These are phyloP conservation scores for Sanghuangporus baumii DNA, from an alignment of 1,284 basidiomycete genomes.

Conservation along the genomic window DNA sequence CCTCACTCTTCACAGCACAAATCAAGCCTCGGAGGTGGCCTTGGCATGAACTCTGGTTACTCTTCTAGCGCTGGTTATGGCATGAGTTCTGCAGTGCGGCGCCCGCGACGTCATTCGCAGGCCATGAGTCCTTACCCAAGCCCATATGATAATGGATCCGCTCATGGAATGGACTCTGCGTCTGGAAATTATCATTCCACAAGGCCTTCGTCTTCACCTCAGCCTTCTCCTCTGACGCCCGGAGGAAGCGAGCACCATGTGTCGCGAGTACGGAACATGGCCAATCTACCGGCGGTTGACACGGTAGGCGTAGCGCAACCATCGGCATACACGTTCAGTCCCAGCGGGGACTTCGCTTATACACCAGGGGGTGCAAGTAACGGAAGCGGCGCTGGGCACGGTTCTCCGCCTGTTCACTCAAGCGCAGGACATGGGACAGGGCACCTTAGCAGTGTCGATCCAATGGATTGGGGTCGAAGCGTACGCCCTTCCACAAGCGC, in stretches of 20 bases:
- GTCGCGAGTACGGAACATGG: conserved; percentile 64
- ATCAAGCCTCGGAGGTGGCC: conserved; percentile 36
- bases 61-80: not conserved
- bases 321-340: conserved; percentile 51
- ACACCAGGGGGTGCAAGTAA: conserved; percentile 37
- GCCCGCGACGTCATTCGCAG: conserved; percentile 71
- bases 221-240: conserved; percentile 34
- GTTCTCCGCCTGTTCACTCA: conserved; percentile 10
- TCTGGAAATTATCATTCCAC: conserved; percentile 17
- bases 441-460: conserved; percentile 37
- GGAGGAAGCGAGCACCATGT: conserved; percentile 7
- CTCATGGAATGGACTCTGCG: conserved; percentile 21
- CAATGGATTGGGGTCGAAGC: conserved; percentile 28
- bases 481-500: conserved; percentile 70
- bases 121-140: conserved; percentile 79
- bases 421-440: conserved; percentile 33
- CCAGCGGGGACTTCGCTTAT: conserved; percentile 75
- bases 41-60: conserved; percentile 25
- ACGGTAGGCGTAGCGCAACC: conserved; percentile 16
- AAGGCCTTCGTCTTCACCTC: conserved; percentile 68
- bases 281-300: conserved; percentile 65
- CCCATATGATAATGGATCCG: conserved; percentile 63
- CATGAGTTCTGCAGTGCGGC: conserved; percentile 35
- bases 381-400: conserved; percentile 16
- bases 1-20: conserved; percentile 52